Evolutionary conservation across 169 alveolate species (phyloP).

Genomic region (Plasmodium fragile): DNA sequence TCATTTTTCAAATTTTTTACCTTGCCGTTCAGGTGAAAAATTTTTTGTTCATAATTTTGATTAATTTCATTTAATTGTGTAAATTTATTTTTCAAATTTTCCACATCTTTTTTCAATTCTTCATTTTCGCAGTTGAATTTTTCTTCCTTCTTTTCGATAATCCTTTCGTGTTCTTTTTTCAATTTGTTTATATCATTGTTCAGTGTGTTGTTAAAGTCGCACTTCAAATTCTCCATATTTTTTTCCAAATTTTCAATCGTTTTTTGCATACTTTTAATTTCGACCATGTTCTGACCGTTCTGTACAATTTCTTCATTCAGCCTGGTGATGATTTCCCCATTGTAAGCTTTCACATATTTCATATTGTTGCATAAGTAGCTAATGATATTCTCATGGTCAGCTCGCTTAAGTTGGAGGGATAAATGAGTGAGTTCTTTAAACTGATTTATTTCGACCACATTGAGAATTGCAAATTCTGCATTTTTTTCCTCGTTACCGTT

Average conservation of each 20-base stretch:
- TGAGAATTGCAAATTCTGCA: constrained; percentile 20
- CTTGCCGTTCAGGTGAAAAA: constrained; percentile 37
- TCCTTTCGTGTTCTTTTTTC: constrained; percentile 38
- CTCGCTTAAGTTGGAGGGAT: constrained; percentile 38
- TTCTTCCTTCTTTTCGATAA: constrained; percentile 32
- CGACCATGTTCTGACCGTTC: constrained; percentile 33
- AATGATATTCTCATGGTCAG: constrained; percentile 34
- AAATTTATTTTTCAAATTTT: constrained; percentile 48
- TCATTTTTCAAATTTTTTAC: constrained; percentile 42
- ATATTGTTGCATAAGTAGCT: constrained; percentile 39
- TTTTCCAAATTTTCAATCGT: constrained; percentile 75
- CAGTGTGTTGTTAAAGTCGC: constrained; percentile 32
- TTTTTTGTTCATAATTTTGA: constrained; percentile 32
- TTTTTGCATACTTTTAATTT: constrained; percentile 36
- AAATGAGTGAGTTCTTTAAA: constrained; percentile 66
- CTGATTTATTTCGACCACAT: constrained; percentile 66
- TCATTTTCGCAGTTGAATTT: constrained; percentile 35
- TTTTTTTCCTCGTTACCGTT: neutral
- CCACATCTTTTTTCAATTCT: constrained; percentile 41
- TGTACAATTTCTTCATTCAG: constrained; percentile 60
- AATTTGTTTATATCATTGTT: constrained; percentile 38
- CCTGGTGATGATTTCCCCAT: constrained; percentile 26
- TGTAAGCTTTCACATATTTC: constrained; percentile 47
- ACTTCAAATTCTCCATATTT: constrained; percentile 15
- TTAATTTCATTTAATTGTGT: constrained; percentile 25